Evolutionary conservation across 2,329 filamentous ascomycete genomes (phyloP).

Genomic region (Sclerotinia borealis): DNA sequence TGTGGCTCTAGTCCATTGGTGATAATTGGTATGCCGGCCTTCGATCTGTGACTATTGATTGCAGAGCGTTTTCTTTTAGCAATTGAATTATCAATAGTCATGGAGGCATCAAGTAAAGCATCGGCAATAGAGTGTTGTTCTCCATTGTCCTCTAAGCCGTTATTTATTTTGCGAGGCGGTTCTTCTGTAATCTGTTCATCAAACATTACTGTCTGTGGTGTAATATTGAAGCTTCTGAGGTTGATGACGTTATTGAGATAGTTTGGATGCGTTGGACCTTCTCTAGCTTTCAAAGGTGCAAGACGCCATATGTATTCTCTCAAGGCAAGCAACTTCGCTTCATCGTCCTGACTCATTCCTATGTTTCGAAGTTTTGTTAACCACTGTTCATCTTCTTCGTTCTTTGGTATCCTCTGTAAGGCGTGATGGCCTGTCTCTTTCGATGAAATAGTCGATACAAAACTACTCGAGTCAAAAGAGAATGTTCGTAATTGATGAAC

Average conservation of each 20-base stretch:
- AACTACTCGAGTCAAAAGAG: slow-evolving; percentile 53
- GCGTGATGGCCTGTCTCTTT: slow-evolving; percentile 51
- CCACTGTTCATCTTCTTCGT: slow-evolving; percentile 94
- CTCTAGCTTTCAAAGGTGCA: slow-evolving; percentile 55
- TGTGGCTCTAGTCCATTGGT: slow-evolving; percentile 17
- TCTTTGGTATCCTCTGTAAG: slow-evolving; percentile 61
- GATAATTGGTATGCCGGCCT: slow-evolving; percentile 31
- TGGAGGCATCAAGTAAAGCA: slow-evolving; percentile 85
- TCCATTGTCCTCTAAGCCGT: slow-evolving; percentile 33
- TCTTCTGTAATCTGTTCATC: slow-evolving; percentile 60
- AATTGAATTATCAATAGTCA: slow-evolving; percentile 69
- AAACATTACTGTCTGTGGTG: slow-evolving; percentile 86
- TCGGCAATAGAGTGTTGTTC: slow-evolving; percentile 72
- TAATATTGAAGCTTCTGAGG: slow-evolving; percentile 69
- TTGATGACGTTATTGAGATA: slow-evolving; percentile 67
- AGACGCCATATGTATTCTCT: slow-evolving; percentile 89
- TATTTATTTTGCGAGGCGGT: slow-evolving; percentile 31
- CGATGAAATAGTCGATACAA: slow-evolving; percentile 48
- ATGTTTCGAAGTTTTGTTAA: slow-evolving; percentile 77
- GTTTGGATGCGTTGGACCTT: slow-evolving; percentile 21
- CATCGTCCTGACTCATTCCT: slow-evolving; percentile 76
- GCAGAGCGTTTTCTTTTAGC: slow-evolving; percentile 48
- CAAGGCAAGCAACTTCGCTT: slow-evolving; percentile 79
- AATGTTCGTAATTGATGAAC: slow-evolving; percentile 65
- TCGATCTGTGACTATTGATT: slow-evolving; percentile 45